Conservation (phyloP, 164 flowering plant species). For the Dillenia suffruticosa region DNA sequence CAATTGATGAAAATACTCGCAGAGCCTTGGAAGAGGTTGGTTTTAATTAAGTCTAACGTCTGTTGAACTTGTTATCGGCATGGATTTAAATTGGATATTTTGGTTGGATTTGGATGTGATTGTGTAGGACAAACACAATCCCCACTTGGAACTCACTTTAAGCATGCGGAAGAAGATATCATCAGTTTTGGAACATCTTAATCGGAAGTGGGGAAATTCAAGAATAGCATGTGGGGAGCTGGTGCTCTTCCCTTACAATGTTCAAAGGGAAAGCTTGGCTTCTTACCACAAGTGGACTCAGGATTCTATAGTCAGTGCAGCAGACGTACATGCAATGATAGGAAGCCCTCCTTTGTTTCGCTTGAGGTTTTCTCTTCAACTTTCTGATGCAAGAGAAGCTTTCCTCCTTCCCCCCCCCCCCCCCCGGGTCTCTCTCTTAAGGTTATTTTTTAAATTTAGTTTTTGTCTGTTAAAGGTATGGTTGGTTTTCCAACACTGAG, state of each 20-base stretch:
- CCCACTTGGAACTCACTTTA: constrained; percentile 87
- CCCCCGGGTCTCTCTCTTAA: too few relatives aligned
- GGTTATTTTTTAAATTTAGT: constrained; percentile 4
- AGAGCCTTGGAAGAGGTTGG: constrained; percentile 84
- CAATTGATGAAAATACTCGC: constrained; percentile 81
- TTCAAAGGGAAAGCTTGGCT: constrained; percentile 47
- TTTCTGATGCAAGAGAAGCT: neutral
- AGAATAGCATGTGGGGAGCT: constrained; percentile 67
- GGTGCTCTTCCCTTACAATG: constrained; percentile 71
- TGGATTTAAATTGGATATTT: too few relatives aligned
- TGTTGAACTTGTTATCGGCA: too few relatives aligned
- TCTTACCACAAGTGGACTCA: constrained; percentile 67
- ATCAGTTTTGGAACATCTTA: constrained; percentile 89
- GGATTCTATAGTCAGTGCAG: constrained; percentile 69
- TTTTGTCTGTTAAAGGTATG: constrained; percentile 59
- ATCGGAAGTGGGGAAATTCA: constrained; percentile 90
- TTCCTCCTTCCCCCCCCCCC: neutral
- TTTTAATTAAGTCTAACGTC: neutral
- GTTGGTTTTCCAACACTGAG: constrained; percentile 65
- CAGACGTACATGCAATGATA: constrained; percentile 63
- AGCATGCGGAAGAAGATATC: constrained; percentile 89
- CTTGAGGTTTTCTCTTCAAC: constrained; percentile 50
- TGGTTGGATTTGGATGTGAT: neutral
- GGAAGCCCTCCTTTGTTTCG: constrained; percentile 87
- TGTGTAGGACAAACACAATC: constrained; percentile 86